phyloP scores from a whole-genome alignment of 306 rosid species.

The Begonia masoniana region DNA sequence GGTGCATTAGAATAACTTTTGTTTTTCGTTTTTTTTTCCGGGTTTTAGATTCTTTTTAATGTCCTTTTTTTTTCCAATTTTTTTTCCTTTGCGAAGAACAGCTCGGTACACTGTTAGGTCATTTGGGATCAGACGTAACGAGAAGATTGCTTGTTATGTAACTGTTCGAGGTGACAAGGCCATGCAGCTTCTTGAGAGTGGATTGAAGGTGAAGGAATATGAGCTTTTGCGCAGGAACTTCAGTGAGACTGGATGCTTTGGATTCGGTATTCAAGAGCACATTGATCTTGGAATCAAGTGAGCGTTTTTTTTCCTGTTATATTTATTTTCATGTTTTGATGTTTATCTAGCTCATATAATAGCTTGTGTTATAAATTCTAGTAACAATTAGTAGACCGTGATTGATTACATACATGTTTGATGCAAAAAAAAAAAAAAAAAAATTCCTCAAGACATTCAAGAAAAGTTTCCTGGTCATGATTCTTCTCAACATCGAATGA shows the following conservation, averaged over 20 bases:
- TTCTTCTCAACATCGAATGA: no score
- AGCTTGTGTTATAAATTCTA: background rate
- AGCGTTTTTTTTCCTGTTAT: background rate
- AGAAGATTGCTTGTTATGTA: slow-evolving; percentile 28
- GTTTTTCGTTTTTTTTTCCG: background rate
- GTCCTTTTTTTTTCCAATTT: background rate
- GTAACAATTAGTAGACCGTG: no score
- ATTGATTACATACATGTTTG: no score
- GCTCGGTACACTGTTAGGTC: slow-evolving; percentile 32
- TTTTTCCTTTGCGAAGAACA: slow-evolving; percentile 2
- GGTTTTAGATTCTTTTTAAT: background rate
- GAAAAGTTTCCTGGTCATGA: no score
- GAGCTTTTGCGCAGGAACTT: slow-evolving; percentile 31
- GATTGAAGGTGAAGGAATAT: slow-evolving; percentile 23
- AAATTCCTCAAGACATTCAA: no score
- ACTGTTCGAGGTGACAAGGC: slow-evolving; percentile 27
- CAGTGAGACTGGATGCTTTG: slow-evolving; percentile 29
- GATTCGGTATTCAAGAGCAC: slow-evolving; percentile 32
- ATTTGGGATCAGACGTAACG: slow-evolving; percentile 31
- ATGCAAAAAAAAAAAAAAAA: no score
- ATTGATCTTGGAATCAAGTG: slow-evolving; percentile 35
- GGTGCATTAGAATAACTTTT: background rate
- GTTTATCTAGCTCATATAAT: background rate
- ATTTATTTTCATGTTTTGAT: background rate
- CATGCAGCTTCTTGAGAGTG: slow-evolving; percentile 28